Conservation (phyloP, 2,329 filamentous ascomycete genomes). For the Oidium heveae region DNA sequence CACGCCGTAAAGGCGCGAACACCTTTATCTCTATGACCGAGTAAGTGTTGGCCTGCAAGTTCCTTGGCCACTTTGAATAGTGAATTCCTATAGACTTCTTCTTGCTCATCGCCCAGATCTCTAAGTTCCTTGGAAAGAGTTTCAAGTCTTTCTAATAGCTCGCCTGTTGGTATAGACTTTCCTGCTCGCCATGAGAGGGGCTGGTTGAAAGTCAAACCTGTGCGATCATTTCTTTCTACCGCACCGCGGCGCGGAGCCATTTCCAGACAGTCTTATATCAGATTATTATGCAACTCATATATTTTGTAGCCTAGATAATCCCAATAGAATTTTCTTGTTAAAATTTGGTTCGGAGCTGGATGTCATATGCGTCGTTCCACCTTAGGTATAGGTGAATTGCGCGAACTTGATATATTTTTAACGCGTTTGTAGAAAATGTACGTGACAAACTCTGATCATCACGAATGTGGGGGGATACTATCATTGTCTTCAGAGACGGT, state of each 20-base stretch:
- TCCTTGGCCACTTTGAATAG: conserved; percentile 64
- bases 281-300: no score
- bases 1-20: conserved; percentile 73
- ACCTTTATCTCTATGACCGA: conserved; percentile 80
- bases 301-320: no score
- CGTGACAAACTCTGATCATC: no score
- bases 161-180: conserved; percentile 62
- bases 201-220: conserved; percentile 53
- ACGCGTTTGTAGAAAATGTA: no score
- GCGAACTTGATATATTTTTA: no score
- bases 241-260: conserved; percentile 15
- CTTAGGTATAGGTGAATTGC: no score
- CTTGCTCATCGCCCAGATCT: conserved; percentile 50
- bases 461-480: no score
- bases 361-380: no score
- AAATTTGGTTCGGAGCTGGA: no score
- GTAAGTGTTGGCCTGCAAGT: conserved; percentile 53
- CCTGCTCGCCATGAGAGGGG: conserved; percentile 78
- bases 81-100: conserved; percentile 62
- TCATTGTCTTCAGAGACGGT: no score
- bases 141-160: conserved; percentile 60
- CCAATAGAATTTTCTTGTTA: no score
- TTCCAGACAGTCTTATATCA: no score
- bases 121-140: conserved; percentile 59
- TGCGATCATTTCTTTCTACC: conserved; percentile 14